phyloP scores from a whole-genome alignment of 495 filamentous ascomycete genomes.

The Aspergillus egyptiacus region DNA sequence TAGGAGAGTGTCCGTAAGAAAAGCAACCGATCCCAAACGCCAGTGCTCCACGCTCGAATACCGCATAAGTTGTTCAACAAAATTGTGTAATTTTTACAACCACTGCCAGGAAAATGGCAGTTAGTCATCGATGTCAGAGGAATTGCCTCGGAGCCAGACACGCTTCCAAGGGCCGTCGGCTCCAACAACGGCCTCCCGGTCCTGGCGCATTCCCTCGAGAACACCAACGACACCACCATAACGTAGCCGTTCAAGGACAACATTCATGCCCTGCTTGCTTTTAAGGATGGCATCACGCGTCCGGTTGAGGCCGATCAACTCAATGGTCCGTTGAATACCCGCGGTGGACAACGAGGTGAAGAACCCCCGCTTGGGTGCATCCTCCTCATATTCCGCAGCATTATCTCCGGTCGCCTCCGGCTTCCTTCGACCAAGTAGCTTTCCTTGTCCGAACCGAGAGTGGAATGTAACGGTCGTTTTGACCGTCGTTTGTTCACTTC shows the following conservation, averaged over 20 bases:
- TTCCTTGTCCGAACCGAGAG: conserved; percentile 71
- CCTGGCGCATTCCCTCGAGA: conserved; percentile 74
- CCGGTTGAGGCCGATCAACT: conserved; percentile 76
- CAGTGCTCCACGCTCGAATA: conserved; percentile 36
- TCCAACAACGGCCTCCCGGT: conserved; percentile 49
- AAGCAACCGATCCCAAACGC: conserved; percentile 26
- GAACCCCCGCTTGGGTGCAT: conserved; percentile 53
- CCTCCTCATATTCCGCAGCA: conserved; percentile 42
- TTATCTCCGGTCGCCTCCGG: conserved; percentile 21
- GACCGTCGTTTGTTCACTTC: conserved; percentile 67
- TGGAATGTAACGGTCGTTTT: conserved; percentile 78
- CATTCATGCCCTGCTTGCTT: conserved; percentile 90
- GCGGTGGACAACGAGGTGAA: conserved; percentile 70
- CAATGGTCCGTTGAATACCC: conserved; percentile 82
- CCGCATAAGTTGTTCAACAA: conserved; percentile 23
- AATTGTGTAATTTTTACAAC: conserved; percentile 2
- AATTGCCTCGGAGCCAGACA: conserved; percentile 36
- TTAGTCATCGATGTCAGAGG: conserved; percentile 30
- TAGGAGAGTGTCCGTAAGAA: conserved; percentile 12
- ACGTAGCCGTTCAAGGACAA: conserved; percentile 82
- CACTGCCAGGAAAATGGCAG: neutral
- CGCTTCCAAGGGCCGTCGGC: conserved; percentile 45
- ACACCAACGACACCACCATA: conserved; percentile 78
- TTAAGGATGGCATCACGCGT: conserved; percentile 79
- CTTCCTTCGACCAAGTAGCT: conserved; percentile 51